These are phyloP conservation scores for Cercophora newfieldiana DNA, from an alignment of 495 filamentous ascomycete species.

Conservation along the genomic window DNA sequence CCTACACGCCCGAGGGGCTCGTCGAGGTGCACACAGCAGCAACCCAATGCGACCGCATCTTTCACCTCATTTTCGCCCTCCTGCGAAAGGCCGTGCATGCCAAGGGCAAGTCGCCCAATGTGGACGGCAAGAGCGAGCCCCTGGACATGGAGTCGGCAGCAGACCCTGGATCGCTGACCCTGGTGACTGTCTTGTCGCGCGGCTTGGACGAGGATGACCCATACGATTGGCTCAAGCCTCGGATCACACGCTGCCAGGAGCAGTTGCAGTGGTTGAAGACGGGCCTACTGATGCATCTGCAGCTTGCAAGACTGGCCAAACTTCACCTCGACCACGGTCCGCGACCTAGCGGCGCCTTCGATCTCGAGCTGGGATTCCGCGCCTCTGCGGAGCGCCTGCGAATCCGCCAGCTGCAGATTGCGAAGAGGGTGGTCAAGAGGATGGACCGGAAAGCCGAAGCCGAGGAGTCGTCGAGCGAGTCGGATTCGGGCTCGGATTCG, in stretches of 20 bases:
- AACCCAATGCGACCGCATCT: not conserved
- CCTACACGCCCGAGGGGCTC: not conserved
- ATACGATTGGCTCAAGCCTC: not conserved
- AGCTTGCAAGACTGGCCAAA: not conserved
- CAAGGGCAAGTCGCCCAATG: not conserved
- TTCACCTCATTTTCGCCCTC: not conserved
- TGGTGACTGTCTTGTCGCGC: not conserved
- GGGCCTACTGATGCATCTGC: not conserved
- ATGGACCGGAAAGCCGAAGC: not conserved
- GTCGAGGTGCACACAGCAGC: not conserved
- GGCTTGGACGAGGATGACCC: not conserved
- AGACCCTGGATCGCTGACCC: not conserved
- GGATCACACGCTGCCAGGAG: not conserved
- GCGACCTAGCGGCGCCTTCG: not conserved
- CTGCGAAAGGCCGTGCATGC: not conserved
- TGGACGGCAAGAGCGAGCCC: not conserved
- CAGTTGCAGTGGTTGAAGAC: not conserved
- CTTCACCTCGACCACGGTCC: conserved; percentile 2
- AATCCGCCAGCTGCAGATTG: not conserved
- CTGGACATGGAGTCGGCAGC: not conserved
- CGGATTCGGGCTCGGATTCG: not conserved
- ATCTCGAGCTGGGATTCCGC: not conserved
- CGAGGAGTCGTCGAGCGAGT: not conserved
- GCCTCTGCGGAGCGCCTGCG: not conserved
- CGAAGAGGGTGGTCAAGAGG: not conserved